Conservation (phyloP, 2,329 filamentous ascomycete genomes). For the Pyrenochaeta sp. region DNA sequence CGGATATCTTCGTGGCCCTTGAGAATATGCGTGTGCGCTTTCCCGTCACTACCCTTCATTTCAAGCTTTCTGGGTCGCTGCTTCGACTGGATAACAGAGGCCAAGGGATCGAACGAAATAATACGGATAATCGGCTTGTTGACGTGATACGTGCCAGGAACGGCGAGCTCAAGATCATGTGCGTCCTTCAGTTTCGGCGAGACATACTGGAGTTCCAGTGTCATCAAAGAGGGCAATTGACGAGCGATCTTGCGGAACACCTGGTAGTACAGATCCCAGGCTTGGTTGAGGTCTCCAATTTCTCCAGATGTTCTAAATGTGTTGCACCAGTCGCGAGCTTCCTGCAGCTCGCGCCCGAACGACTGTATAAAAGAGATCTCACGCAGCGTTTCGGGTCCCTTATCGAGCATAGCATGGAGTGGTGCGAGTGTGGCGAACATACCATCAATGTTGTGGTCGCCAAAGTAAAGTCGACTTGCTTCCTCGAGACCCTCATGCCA, state of each 20-base stretch:
- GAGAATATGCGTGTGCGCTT: constrained; percentile 84
- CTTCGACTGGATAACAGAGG: constrained; percentile 95
- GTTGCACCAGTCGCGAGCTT: constrained; percentile 95
- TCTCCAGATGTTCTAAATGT: constrained; percentile 90
- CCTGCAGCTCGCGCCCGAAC: constrained; percentile 92
- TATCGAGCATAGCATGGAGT: constrained; percentile 89
- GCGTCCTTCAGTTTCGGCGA: constrained; percentile 91
- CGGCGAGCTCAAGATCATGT: constrained; percentile 86
- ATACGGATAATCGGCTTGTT: constrained; percentile 83
- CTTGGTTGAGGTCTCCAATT: constrained; percentile 93
- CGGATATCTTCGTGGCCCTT: constrained; percentile 99
- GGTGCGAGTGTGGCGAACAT: constrained; percentile 94
- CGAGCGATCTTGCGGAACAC: constrained; percentile 95
- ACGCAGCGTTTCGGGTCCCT: constrained; percentile 87
- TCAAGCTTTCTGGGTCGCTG: constrained; percentile 92
- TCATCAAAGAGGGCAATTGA: constrained; percentile 91
- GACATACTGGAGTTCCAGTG: constrained; percentile 93
- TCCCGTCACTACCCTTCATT: constrained; percentile 87
- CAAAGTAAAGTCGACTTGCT: constrained; percentile 95
- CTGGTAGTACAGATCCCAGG: constrained; percentile 99
- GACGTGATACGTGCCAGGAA: constrained; percentile 94
- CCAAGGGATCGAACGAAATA: constrained; percentile 85
- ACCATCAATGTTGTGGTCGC: constrained; percentile 94
- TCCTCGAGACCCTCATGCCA: constrained; percentile 99
- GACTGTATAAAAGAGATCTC: constrained; percentile 98